Evolutionary conservation across 2,329 filamentous ascomycete genomes (phyloP).

Genomic region (Acarospora socialis): DNA sequence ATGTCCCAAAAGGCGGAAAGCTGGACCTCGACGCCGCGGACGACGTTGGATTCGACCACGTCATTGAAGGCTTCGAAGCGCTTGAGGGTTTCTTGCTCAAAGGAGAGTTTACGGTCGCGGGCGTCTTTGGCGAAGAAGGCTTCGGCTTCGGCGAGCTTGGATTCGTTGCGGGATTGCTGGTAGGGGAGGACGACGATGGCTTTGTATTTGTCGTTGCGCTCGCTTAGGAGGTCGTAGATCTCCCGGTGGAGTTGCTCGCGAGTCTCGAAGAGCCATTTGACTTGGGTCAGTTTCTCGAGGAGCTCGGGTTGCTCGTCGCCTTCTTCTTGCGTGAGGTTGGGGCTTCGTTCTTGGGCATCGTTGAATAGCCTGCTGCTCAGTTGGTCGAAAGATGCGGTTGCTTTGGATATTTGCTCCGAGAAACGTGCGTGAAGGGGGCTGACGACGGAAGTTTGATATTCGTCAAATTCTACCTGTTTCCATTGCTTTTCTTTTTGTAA

Average conservation of each 20-base stretch:
- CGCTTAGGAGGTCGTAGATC: constrained; percentile 69
- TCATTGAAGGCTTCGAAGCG: constrained; percentile 64
- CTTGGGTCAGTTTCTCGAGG: constrained; percentile 79
- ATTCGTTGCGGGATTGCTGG: constrained; percentile 53
- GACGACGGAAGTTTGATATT: constrained; percentile 71
- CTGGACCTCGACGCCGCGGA: constrained; percentile 78
- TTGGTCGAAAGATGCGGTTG: constrained; percentile 64
- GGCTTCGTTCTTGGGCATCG: constrained; percentile 51
- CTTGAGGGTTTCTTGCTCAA: constrained; percentile 55
- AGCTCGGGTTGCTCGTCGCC: constrained; percentile 90
- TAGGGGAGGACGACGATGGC: constrained; percentile 75
- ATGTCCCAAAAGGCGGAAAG: constrained; percentile 97
- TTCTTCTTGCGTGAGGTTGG: constrained; percentile 83
- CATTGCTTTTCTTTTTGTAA: too few relatives aligned
- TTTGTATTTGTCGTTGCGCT: constrained; percentile 75
- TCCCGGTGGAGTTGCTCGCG: constrained; percentile 78
- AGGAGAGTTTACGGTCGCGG: constrained; percentile 53
- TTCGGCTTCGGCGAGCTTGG: constrained; percentile 65
- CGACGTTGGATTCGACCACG: constrained; percentile 72
- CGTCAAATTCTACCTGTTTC: constrained; percentile 67
- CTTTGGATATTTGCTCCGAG: constrained; percentile 56
- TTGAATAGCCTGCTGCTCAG: constrained; percentile 58
- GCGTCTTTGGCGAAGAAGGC: constrained; percentile 73
- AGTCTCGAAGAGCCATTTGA: constrained; percentile 95
- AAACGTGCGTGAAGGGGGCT: constrained; percentile 69